Evolutionary conservation across 257 asterid genomes (phyloP).

Genomic region (Verbascum thapsus): DNA sequence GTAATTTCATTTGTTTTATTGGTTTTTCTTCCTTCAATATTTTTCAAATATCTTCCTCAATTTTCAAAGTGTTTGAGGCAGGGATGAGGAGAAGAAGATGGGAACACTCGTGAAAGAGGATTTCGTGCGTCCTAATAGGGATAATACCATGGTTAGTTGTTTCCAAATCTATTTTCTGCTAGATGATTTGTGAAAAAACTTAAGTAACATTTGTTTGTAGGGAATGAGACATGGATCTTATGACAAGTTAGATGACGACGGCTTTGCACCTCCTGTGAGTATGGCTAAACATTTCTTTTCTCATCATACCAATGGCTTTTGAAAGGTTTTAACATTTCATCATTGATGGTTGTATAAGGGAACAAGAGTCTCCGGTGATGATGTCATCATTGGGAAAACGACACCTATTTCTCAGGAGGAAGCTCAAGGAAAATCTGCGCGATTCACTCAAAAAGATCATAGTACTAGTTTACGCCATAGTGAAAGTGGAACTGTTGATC

Average conservation of each 20-base stretch:
- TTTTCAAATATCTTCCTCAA: neutral
- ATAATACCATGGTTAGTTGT: constrained; percentile 59
- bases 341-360: constrained; percentile 33
- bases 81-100: constrained; percentile 98
- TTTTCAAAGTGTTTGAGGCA: neutral
- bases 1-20: constrained; percentile 16
- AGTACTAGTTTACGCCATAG: constrained; percentile 96
- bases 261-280: constrained; percentile 80
- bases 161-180: too few relatives aligned
- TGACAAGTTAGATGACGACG: constrained; percentile 93
- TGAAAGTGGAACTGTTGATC: constrained; percentile 95
- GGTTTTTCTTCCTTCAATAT: neutral
- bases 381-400: constrained; percentile 94
- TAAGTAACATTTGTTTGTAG: too few relatives aligned
- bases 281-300: too few relatives aligned
- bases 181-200: too few relatives aligned
- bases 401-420: constrained; percentile 87
- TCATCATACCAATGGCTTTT: too few relatives aligned
- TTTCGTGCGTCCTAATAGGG: constrained; percentile 88
- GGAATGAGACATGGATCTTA: constrained; percentile 98
- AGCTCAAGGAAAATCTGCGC: constrained; percentile 78
- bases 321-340: too few relatives aligned
- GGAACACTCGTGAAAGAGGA: constrained; percentile 98
- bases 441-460: constrained; percentile 90
- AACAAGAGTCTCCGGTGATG: constrained; percentile 93